These are phyloP conservation scores for Aphanomyces astaci DNA, from an alignment of 352 stramenopile genomes.

Conservation along the genomic window DNA sequence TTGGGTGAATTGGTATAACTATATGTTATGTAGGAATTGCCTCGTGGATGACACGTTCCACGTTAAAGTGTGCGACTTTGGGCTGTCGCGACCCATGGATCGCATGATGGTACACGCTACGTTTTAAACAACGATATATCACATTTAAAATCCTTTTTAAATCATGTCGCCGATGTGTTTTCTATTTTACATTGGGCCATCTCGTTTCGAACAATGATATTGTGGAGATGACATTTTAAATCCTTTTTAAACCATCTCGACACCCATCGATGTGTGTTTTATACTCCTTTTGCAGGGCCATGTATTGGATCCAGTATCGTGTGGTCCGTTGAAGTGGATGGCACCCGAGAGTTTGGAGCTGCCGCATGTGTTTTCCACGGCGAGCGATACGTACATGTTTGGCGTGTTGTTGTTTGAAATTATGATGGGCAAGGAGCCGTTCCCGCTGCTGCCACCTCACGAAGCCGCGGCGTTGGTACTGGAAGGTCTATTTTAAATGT, in stretches of 20 bases:
- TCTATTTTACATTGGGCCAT: too few species aligned
- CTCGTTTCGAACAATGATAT: too few species aligned
- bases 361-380: conserved; percentile 60
- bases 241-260: too few species aligned
- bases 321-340: conserved; percentile 74
- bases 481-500: conserved; percentile 54
- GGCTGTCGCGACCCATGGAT: conserved; percentile 48
- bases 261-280: too few species aligned
- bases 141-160: too few species aligned
- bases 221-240: too few species aligned
- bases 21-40: conserved; percentile 48
- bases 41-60: conserved; percentile 53
- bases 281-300: too few species aligned
- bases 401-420: conserved; percentile 68
- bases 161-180: too few species aligned
- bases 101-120: conserved; percentile 32
- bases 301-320: conserved; percentile 30
- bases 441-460: conserved; percentile 28
- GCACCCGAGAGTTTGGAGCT: conserved; percentile 53
- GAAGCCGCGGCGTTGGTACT: conserved; percentile 52
- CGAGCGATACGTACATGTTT: conserved; percentile 73
- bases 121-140: conserved; percentile 49
- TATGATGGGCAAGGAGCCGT: conserved; percentile 53
- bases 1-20: neutral
- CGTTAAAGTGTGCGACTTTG: conserved; percentile 71